Evolutionary conservation across 495 filamentous ascomycete genomes (phyloP).

Genomic region (Cercophora newfieldiana): DNA sequence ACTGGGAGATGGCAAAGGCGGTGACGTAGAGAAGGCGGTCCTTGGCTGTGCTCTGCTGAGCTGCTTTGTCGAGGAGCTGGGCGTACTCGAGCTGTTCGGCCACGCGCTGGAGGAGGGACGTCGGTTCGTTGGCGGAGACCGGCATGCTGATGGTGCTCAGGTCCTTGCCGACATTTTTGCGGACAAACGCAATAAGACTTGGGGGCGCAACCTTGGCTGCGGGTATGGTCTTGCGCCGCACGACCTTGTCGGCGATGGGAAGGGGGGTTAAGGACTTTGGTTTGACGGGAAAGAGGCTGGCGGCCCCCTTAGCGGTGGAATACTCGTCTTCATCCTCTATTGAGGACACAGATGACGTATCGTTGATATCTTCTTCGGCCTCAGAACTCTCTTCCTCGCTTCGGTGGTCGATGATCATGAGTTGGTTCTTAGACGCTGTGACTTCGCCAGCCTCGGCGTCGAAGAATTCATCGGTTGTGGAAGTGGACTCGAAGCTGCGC

Average conservation of each 20-base stretch:
- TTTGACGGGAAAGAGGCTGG: slow-evolving; percentile 65
- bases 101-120: slow-evolving; percentile 80
- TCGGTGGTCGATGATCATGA: slow-evolving; percentile 71
- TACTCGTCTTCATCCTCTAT: slow-evolving; percentile 54
- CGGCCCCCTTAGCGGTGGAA: slow-evolving; percentile 39
- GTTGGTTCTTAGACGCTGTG: slow-evolving; percentile 55
- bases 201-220: slow-evolving; percentile 76
- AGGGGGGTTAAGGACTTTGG: slow-evolving; percentile 77
- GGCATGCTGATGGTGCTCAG: slow-evolving; percentile 96
- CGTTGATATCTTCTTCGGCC: slow-evolving; percentile 58
- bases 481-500: slow-evolving; percentile 71
- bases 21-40: slow-evolving; percentile 81
- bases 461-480: slow-evolving; percentile 86
- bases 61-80: slow-evolving; percentile 74
- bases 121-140: slow-evolving; percentile 92
- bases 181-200: slow-evolving; percentile 87
- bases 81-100: slow-evolving; percentile 91
- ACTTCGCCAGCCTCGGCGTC: slow-evolving; percentile 75
- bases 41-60: slow-evolving; percentile 52
- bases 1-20: slow-evolving; percentile 83
- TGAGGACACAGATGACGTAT: slow-evolving; percentile 61
- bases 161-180: slow-evolving; percentile 98
- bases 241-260: slow-evolving; percentile 62
- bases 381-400: slow-evolving; percentile 60
- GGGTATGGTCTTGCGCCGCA: slow-evolving; percentile 69